These are phyloP conservation scores for Steccherinum ochraceum DNA, from an alignment of 768 basidiomycete species.

Conservation along the genomic window DNA sequence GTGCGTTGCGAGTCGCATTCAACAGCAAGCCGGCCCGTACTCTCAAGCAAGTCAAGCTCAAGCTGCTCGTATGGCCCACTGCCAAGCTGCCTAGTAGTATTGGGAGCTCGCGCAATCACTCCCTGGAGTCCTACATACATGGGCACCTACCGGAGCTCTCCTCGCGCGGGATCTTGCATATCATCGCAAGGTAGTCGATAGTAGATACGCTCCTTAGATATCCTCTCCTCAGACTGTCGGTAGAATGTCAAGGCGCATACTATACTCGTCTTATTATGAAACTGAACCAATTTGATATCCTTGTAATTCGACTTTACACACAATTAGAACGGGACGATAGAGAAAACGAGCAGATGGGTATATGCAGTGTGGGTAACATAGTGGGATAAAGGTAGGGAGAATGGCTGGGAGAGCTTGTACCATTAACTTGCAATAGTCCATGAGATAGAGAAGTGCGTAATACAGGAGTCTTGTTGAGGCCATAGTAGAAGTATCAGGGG, in stretches of 20 bases:
- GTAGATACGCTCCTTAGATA: no score
- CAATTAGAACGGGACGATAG: background rate
- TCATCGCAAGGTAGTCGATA: no score
- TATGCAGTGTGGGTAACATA: background rate
- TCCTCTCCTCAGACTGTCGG: no score
- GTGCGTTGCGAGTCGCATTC: conserved; percentile 8
- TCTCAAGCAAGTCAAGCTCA: conserved; percentile 9
- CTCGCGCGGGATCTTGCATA: conserved; percentile 8
- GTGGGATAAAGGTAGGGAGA: background rate
- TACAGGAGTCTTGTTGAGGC: no score
- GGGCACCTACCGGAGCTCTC: conserved; percentile 10
- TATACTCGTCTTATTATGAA: no score
- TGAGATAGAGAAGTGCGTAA: background rate
- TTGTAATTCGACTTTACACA: background rate
- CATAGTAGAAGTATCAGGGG: no score
- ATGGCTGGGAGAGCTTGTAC: background rate
- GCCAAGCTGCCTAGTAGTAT: conserved; percentile 4
- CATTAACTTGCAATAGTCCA: background rate
- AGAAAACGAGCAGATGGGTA: background rate
- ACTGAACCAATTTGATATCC: background rate
- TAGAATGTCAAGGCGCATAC: no score
- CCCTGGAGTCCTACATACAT: conserved; percentile 11
- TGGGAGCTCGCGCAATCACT: no score
- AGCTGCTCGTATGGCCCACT: conserved; percentile 17
- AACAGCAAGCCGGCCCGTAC: conserved; percentile 3